Evolutionary conservation across 495 filamentous ascomycete genomes (phyloP), one percentile per base, ranked within the genome.

Genomic region (Terfezia boudieri): DNA sequence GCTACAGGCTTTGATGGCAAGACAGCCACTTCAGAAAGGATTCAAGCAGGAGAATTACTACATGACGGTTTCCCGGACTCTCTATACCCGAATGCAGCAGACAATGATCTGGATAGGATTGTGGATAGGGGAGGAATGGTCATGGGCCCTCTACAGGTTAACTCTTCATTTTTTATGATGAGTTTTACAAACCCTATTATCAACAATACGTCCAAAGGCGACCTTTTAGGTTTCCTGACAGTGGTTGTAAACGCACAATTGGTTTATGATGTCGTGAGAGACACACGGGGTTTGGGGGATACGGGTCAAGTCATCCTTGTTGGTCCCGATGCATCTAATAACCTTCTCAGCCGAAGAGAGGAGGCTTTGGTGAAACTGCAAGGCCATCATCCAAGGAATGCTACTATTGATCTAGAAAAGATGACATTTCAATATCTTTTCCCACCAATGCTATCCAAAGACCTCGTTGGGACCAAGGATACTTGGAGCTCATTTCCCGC

Each of bases 171-270:
- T 53, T 74, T 73, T 8, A 61, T 83, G 16, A 50, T 81, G 4
- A 82, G 79, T 20, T 65, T 83, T 41, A 82, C 79, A 0, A 58
- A 78, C 22, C 76, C 79, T 1, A 74, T 83, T 51, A 71, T 78
- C 53, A 82, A 82, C 59, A 78, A 81, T 59, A 79, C 77, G 2
- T 76, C 72, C 5, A 53, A 63, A 26, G 68, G 67, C 2, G 77
- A 81, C 53, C 68, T 79, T 2, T 66, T 83, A n/a, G 79, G 77
- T 9, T 83, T 72, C 59, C 59, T 79, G 53, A 65, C 62, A 3
- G 64, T 78, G 5, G 67, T 82, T 36, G 59, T 75, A 41, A 76
- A 77, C 55, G 77, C 72, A 0, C 60, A 62, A 7, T 69, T 71
- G 11, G 63, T 89, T 8, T 71, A 73, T 46, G 62, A 71, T 37